These are phyloP conservation scores for Saururus chinensis DNA, from an alignment of 164 flowering plant genomes.

Conservation along the genomic window DNA sequence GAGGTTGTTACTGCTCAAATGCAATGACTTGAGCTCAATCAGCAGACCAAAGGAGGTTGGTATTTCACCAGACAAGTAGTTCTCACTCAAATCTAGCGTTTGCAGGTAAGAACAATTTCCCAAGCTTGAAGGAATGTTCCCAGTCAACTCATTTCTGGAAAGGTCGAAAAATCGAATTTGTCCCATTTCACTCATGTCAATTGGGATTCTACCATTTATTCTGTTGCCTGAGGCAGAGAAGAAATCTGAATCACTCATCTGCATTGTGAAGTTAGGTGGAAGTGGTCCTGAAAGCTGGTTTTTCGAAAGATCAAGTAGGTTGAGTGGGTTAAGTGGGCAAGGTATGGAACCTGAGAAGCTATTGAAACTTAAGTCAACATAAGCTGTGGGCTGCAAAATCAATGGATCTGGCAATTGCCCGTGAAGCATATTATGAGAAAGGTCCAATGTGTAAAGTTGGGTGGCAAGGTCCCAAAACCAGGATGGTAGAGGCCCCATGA, in stretches of 20 bases:
- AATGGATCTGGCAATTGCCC: neutral
- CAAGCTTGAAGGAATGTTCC: conserved; percentile 1
- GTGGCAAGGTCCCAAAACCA: conserved; percentile 4
- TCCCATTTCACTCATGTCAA: no score
- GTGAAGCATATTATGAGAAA: neutral
- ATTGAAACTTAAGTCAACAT: neutral
- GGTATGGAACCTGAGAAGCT: neutral
- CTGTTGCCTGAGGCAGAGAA: neutral
- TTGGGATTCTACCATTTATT: neutral
- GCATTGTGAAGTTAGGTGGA: neutral
- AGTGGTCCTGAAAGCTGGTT: neutral
- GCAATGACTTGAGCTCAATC: neutral
- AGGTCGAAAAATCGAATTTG: no score
- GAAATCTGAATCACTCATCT: neutral
- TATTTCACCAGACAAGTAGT: no score
- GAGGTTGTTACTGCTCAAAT: no score
- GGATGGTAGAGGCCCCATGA: neutral
- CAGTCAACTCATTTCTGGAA: no score
- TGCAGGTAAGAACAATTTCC: neutral
- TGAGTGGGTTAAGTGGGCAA: neutral
- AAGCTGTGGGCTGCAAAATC: neutral
- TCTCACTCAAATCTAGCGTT: neutral
- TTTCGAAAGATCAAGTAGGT: neutral
- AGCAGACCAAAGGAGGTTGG: neutral
- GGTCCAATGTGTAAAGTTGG: neutral